Conservation (phyloP, 768 basidiomycete genomes). For the Calocybe indica region DNA sequence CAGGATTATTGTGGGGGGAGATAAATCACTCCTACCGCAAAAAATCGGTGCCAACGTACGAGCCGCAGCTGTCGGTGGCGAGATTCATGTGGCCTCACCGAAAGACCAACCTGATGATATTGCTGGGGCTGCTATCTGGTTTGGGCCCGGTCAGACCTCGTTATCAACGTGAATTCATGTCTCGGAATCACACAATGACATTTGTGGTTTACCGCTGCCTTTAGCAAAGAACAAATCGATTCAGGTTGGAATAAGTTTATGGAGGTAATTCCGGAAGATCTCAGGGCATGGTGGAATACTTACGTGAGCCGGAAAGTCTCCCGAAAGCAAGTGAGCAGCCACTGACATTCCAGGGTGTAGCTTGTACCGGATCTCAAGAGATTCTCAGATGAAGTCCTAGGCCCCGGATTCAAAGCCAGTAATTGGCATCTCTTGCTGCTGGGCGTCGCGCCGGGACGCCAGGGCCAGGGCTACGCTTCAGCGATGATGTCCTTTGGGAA, state of each 20-base stretch:
- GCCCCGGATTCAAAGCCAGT: conserved; percentile 7
- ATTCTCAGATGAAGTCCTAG: conserved; percentile 10
- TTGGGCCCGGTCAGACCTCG: conserved; percentile 11
- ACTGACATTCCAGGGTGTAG: conserved; percentile 5
- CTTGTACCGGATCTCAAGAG: conserved; percentile 14
- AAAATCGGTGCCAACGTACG: conserved; percentile 8
- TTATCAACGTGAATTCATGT: conserved; percentile 7
- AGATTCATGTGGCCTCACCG: conserved; percentile 11
- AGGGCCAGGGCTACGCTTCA: conserved; percentile 7
- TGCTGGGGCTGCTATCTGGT: conserved; percentile 14
- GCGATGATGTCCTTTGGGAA: conserved; percentile 15
- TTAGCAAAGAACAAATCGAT: conserved; percentile 17
- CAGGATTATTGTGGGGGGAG: conserved; percentile 11
- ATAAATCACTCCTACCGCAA: conserved; percentile 10
- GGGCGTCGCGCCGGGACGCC: conserved; percentile 3
- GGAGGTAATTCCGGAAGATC: conserved; percentile 5
- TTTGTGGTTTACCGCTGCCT: neutral
- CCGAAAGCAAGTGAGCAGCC: neutral
- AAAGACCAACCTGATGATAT: conserved; percentile 8
- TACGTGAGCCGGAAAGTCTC: conserved; percentile 11
- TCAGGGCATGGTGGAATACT: conserved; percentile 19
- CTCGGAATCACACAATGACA: neutral
- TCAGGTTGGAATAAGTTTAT: conserved; percentile 24
- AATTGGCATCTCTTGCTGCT: conserved; percentile 2
- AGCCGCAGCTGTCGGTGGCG: conserved; percentile 9